phyloP scores from a whole-genome alignment of 116 monocot species.

The Cymodocea nodosa region DNA sequence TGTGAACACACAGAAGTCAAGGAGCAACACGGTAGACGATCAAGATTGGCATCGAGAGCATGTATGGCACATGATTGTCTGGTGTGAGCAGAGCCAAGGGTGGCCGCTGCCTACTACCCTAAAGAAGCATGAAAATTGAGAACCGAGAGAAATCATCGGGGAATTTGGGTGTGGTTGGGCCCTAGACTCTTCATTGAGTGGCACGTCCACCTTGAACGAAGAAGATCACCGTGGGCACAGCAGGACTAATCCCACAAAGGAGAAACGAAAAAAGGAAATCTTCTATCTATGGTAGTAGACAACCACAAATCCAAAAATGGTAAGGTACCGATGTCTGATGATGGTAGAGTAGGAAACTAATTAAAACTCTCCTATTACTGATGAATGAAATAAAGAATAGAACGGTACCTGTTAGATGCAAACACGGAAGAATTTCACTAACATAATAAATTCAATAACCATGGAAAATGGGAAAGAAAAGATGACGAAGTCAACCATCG shows the following conservation, averaged over 20 bases:
- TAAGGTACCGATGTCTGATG: no score
- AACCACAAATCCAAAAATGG: no score
- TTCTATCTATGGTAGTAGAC: not conserved
- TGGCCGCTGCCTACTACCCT: no score
- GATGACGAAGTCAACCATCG: not conserved
- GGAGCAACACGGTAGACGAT: not conserved
- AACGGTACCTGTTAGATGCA: not conserved
- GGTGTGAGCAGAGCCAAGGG: no score
- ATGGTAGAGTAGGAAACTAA: not conserved
- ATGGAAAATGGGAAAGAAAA: not conserved
- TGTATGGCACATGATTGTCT: not conserved
- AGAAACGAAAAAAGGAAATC: not conserved
- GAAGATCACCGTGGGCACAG: no score
- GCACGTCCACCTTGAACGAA: not conserved
- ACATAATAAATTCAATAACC: not conserved
- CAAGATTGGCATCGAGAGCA: no score
- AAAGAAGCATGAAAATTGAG: no score
- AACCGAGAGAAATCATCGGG: not conserved
- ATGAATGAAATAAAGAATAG: not conserved
- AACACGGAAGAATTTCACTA: not conserved
- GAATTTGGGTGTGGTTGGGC: not conserved
- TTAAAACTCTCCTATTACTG: not conserved
- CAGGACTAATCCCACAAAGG: not conserved
- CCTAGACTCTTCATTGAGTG: not conserved
- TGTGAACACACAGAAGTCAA: conserved; percentile 25